Evolutionary conservation across 495 filamentous ascomycete genomes (phyloP).

Genomic region (Margaritispora aquatica): DNA sequence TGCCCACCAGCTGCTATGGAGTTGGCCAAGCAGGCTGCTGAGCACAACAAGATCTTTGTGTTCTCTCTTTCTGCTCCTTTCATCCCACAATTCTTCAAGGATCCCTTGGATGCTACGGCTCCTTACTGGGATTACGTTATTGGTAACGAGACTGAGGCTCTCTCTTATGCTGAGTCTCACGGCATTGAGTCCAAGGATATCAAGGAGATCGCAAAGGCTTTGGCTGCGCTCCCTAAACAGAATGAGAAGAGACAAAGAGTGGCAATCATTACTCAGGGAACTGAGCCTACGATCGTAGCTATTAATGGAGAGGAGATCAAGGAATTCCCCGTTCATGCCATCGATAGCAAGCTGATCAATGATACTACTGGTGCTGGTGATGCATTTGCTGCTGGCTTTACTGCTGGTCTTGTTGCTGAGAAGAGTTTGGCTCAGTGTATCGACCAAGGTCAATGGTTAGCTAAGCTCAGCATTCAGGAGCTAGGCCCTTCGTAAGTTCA

Average conservation of each 20-base stretch:
- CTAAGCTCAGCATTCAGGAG: conserved; percentile 84
- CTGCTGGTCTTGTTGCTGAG: conserved; percentile 80
- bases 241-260: conserved; percentile 73
- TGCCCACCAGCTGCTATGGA: conserved; percentile 85
- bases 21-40: conserved; percentile 81
- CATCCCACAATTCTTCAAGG: conserved; percentile 97
- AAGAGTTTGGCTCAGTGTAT: conserved; percentile 68
- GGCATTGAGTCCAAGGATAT: conserved; percentile 66
- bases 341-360: conserved; percentile 68
- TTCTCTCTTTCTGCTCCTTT: conserved; percentile 91
- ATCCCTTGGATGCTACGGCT: conserved; percentile 73
- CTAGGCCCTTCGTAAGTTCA: conserved; percentile 90
- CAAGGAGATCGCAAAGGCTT: conserved; percentile 76
- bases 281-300: conserved; percentile 78
- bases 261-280: conserved; percentile 92
- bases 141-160: conserved; percentile 94
- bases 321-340: conserved; percentile 72
- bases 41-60: conserved; percentile 84
- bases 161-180: conserved; percentile 77
- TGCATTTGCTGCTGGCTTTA: conserved; percentile 92
- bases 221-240: conserved; percentile 85
- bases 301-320: conserved; percentile 61
- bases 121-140: conserved; percentile 95
- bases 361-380: conserved; percentile 98
- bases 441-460: conserved; percentile 94